phyloP scores from a whole-genome alignment of 2,329 filamentous ascomycete genomes.

The Neocucurbitaria cava region DNA sequence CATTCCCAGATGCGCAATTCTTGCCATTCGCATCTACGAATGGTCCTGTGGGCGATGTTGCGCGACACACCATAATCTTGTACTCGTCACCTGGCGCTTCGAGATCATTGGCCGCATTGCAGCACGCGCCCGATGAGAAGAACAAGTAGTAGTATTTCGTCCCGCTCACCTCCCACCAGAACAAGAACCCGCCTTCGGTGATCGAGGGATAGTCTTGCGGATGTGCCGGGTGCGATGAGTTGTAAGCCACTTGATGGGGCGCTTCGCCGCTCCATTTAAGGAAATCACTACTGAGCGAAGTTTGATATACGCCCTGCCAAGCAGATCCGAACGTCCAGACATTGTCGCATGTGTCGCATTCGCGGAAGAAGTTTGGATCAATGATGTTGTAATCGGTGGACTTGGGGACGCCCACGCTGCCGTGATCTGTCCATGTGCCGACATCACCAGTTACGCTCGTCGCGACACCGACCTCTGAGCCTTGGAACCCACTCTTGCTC shows the following conservation, averaged over 20 bases:
- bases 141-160: conserved; percentile 63
- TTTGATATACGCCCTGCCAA: conserved; percentile 69
- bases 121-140: conserved; percentile 65
- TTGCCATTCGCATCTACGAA: conserved; percentile 50
- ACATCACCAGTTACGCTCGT: conserved; percentile 54
- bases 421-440: conserved; percentile 65
- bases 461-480: conserved; percentile 64
- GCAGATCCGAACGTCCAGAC: conserved; percentile 69
- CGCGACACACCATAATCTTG: conserved; percentile 66
- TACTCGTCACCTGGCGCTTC: conserved; percentile 65
- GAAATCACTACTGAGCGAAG: conserved; percentile 47
- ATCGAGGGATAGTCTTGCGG: conserved; percentile 27
- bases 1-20: conserved; percentile 55
- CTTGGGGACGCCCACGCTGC: conserved; percentile 50
- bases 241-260: conserved; percentile 7
- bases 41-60: conserved; percentile 54
- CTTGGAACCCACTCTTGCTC: conserved; percentile 64
- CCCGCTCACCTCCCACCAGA: conserved; percentile 57
- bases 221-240: conserved; percentile 7
- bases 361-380: conserved; percentile 52
- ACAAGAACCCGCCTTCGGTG: conserved; percentile 57
- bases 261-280: conserved; percentile 8
- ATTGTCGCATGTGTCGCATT: conserved; percentile 38
- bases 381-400: conserved; percentile 55
- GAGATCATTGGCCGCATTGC: conserved; percentile 55